Base-by-base conservation (phyloP, 2,329 filamentous ascomycete genomes). In the Arthrobotrys pseudoclavata region DNA sequence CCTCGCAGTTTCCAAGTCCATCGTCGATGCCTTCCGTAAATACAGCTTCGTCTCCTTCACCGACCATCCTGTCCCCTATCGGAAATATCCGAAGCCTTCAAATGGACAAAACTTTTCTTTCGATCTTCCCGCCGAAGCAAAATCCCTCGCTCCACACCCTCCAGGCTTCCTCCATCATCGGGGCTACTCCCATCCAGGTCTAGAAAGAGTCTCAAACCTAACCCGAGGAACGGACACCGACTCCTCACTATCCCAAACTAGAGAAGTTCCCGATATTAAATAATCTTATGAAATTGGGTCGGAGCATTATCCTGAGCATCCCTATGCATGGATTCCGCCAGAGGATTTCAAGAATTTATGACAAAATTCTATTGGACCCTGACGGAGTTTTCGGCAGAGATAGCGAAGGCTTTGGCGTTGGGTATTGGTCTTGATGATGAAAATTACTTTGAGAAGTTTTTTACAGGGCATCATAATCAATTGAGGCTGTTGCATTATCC, bases 401-500 rank as follows among this genome's bases (percentile, higher is more conserved):
- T 85, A 15, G 80, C 85, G 24, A 80, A 82, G 20, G 72, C 82
- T 69, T 50, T 79, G 31, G 77, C 64, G 12, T 52, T 76, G 15
- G 84, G 85, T 0, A 81, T 87, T 42, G 83, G 82, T 9, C 81
- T 86, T 12, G 82, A 85, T 34, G 60, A 71, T 40, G 82, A 84
- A 69, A 79, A 76, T 22, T 81, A 84, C 66, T 81, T 86, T 3
- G 79, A 84, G 5, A 80, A 80, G 12, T 83, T 84, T 47, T 85
- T 86, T 78, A 83, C 83, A 4, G 84, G 84, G 0, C 81, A 85
- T 67, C 84, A 85, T 67, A 86, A 86, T 68, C 85, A 86, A 71
- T 81, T 86, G 6, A 83, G 86, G 5, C 80, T 87, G 52, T 82
- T 86, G 29, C 85, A 86, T 79, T 87, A 87, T 74, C 72, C 85